Conservation (phyloP, 768 basidiomycete species). For the Rhodotorula taiwanensis region DNA sequence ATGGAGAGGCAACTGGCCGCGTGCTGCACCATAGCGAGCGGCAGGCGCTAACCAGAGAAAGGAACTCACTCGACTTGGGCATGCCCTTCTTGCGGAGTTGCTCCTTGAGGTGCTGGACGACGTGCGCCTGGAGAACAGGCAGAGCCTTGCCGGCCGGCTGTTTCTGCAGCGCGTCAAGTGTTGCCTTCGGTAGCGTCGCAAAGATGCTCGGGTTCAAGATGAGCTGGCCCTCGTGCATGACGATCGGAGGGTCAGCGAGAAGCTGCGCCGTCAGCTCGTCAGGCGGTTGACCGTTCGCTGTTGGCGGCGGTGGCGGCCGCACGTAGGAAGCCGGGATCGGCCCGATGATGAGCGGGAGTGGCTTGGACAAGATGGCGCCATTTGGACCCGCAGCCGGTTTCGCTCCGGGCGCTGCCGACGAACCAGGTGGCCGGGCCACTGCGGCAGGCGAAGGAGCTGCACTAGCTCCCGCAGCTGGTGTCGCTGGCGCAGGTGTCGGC, state of each 20-base stretch:
- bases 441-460: background rate
- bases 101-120: slow-evolving; percentile 78
- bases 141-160: slow-evolving; percentile 77
- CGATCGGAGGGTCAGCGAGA: slow-evolving; percentile 54
- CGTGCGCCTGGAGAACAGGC: slow-evolving; percentile 71
- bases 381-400: background rate
- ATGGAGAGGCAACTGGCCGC: too few species aligned
- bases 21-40: background rate
- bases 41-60: background rate
- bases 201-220: slow-evolving; percentile 81
- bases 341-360: slow-evolving; percentile 69
- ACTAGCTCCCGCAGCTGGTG: slow-evolving; percentile 2
- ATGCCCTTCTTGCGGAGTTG: slow-evolving; percentile 47
- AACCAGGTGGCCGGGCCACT: background rate
- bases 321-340: slow-evolving; percentile 52
- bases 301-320: slow-evolving; percentile 53
- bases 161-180: slow-evolving; percentile 66
- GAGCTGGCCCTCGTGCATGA: slow-evolving; percentile 73
- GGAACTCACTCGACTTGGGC: slow-evolving; percentile 19
- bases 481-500: background rate
- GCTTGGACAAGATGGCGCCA: slow-evolving; percentile 35
- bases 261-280: slow-evolving; percentile 33
- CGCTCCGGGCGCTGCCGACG: background rate
- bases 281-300: slow-evolving; percentile 46
- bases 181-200: slow-evolving; percentile 63